These are phyloP conservation scores for Tanacetum coccineum DNA, from an alignment of 129 eudicot species.

Conservation along the genomic window DNA sequence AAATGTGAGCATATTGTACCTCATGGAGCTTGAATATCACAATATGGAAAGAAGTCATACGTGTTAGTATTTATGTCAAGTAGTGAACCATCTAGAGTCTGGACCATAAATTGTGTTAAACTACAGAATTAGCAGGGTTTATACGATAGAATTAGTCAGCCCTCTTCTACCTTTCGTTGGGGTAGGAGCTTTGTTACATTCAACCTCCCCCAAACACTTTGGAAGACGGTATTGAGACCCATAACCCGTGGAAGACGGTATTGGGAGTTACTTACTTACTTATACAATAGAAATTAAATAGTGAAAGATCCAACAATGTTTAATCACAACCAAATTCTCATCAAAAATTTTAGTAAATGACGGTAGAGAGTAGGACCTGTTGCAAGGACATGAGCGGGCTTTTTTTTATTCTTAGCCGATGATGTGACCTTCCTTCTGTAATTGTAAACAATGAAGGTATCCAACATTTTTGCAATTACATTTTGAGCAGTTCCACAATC, in stretches of 20 bases:
- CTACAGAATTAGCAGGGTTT: conserved; percentile 15
- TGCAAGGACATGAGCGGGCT: conserved; percentile 67
- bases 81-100: conserved; percentile 97
- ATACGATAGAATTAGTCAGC: too few species aligned
- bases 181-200: too few species aligned
- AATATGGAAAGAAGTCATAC: conserved; percentile 78
- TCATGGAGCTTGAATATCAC: conserved; percentile 66
- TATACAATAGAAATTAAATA: conserved; percentile 11
- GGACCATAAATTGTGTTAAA: conserved; percentile 22
- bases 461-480: conserved; percentile 56
- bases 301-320: conserved; percentile 1
- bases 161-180: too few species aligned
- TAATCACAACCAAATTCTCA: conserved; percentile 16
- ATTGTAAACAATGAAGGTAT: conserved; percentile 84
- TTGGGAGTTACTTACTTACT: too few species aligned
- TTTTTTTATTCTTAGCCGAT: conserved; percentile 92
- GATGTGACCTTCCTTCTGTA: conserved; percentile 93
- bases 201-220: too few species aligned
- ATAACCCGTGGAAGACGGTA: too few species aligned
- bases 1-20: conserved; percentile 36
- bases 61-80: conserved; percentile 86
- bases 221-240: too few species aligned
- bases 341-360: conserved; percentile 10
- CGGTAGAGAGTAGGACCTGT: conserved; percentile 55
- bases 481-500: too few species aligned